Conservation (phyloP, 108 stramenopile genomes). For the Nitzschia palea region DNA sequence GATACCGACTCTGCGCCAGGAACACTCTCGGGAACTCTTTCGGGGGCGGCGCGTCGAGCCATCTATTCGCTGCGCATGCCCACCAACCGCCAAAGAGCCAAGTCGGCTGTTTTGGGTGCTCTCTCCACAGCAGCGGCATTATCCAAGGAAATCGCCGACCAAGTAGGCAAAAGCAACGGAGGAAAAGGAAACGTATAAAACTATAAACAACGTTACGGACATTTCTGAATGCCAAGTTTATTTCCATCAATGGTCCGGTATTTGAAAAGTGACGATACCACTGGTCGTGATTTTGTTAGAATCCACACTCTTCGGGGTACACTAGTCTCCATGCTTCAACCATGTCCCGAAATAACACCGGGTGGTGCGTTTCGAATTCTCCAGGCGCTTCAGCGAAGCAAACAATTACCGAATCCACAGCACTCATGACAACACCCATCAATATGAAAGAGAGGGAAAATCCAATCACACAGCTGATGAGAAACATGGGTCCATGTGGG, state of each 20-base stretch:
- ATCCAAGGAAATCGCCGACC: constrained; percentile 21
- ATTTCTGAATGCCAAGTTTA: no score
- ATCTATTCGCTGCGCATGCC: constrained; percentile 85
- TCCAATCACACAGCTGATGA: constrained; percentile 37
- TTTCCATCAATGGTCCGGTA: no score
- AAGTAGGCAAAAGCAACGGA: no score
- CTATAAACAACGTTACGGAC: no score
- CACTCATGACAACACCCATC: constrained; percentile 61
- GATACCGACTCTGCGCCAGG: constrained; percentile 61
- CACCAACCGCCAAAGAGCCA: constrained; percentile 49
- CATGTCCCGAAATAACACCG: constrained; percentile 38
- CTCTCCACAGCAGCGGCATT: constrained; percentile 21
- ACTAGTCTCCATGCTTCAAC: constrained; percentile 61
- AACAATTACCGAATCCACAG: constrained; percentile 81
- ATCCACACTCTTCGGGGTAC: constrained; percentile 65
- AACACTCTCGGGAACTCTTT: constrained; percentile 39
- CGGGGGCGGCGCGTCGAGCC: constrained; percentile 40
- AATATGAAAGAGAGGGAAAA: constrained; percentile 55
- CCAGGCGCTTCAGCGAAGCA: constrained; percentile 83
- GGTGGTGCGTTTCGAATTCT: constrained; percentile 27
- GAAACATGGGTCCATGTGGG: constrained; percentile 8
- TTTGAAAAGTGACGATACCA: no score
- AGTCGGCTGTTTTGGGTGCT: constrained; percentile 33
- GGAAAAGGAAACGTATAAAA: no score
- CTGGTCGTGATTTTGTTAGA: no score